A percentile compares a stretch with the other conserved stretches of the same genome.
These are phyloP conservation scores for Cladosporium sp. DNA, from an alignment of 2,329 filamentous ascomycete genomes.

Conservation along the genomic window DNA sequence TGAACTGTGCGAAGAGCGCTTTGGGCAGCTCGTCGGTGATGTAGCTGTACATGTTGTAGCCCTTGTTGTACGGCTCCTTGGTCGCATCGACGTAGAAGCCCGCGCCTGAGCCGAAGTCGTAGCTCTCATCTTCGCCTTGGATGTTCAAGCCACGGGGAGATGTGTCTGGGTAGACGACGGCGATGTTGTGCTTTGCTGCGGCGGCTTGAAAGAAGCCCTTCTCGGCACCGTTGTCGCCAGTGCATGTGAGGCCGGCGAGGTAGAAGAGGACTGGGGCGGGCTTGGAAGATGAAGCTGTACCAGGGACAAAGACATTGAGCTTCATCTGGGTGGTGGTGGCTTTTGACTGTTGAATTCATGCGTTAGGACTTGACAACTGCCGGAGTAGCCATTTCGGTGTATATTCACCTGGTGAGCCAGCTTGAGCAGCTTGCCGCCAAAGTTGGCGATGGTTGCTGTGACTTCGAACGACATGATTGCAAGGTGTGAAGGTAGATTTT, in stretches of 20 bases:
- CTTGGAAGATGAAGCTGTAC: slow-evolving; percentile 60
- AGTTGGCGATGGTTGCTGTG: slow-evolving; percentile 84
- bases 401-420: slow-evolving; percentile 66
- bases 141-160: slow-evolving; percentile 81
- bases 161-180: slow-evolving; percentile 94
- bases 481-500: neutral
- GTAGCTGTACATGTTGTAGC: slow-evolving; percentile 96
- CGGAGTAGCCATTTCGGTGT: neutral
- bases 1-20: slow-evolving; percentile 71
- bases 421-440: slow-evolving; percentile 93
- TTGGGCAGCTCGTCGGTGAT: slow-evolving; percentile 83
- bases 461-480: slow-evolving; percentile 79
- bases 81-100: slow-evolving; percentile 94
- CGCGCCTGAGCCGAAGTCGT: slow-evolving; percentile 89
- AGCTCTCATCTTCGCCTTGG: slow-evolving; percentile 80
- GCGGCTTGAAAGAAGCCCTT: slow-evolving; percentile 89
- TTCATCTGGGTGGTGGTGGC: slow-evolving; percentile 85
- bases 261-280: slow-evolving; percentile 88
- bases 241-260: slow-evolving; percentile 92
- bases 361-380: slow-evolving; percentile 3
- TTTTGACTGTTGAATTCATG: slow-evolving; percentile 55
- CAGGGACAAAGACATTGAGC: slow-evolving; percentile 88
- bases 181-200: slow-evolving; percentile 78
- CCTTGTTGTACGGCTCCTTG: slow-evolving; percentile 67
- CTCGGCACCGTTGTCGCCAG: slow-evolving; percentile 75